These are phyloP conservation scores for Centella asiatica DNA, from an alignment of 129 eudicot genomes.

Conservation along the genomic window DNA sequence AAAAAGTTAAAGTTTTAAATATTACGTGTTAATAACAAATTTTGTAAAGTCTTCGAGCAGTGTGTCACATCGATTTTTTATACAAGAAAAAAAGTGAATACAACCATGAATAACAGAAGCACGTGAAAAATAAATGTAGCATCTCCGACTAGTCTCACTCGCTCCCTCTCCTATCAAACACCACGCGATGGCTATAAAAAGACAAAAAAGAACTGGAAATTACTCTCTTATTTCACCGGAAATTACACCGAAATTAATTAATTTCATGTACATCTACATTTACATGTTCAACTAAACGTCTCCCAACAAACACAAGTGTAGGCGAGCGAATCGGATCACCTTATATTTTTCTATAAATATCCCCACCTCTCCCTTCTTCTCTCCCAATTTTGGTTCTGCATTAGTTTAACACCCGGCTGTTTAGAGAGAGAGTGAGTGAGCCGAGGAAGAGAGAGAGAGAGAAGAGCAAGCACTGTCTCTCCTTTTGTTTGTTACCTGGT, in stretches of 20 bases:
- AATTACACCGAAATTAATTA: background rate
- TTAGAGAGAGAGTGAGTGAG: constrained; percentile 14
- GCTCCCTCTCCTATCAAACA: too few relatives aligned
- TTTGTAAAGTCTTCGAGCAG: too few relatives aligned
- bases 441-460: constrained; percentile 5
- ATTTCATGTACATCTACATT: background rate
- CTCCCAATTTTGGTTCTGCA: constrained; percentile 3
- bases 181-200: too few relatives aligned
- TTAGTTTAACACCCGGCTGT: background rate
- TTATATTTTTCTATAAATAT: constrained; percentile 32
- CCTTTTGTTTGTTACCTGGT: constrained; percentile 11
- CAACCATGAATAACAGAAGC: too few relatives aligned
- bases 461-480: constrained; percentile 10
- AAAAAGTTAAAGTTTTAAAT: too few relatives aligned
- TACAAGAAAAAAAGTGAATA: too few relatives aligned
- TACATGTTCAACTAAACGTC: background rate
- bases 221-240: too few relatives aligned
- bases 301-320: background rate
- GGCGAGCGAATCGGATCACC: constrained; percentile 34
- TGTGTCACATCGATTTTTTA: too few relatives aligned
- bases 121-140: too few relatives aligned
- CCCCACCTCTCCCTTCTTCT: background rate
- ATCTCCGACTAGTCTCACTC: too few relatives aligned
- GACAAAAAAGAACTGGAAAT: too few relatives aligned
- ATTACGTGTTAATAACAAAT: too few relatives aligned